phyloP scores from a whole-genome alignment of 2,329 filamentous ascomycete species.

The Rhexocercosporidium sp. region DNA sequence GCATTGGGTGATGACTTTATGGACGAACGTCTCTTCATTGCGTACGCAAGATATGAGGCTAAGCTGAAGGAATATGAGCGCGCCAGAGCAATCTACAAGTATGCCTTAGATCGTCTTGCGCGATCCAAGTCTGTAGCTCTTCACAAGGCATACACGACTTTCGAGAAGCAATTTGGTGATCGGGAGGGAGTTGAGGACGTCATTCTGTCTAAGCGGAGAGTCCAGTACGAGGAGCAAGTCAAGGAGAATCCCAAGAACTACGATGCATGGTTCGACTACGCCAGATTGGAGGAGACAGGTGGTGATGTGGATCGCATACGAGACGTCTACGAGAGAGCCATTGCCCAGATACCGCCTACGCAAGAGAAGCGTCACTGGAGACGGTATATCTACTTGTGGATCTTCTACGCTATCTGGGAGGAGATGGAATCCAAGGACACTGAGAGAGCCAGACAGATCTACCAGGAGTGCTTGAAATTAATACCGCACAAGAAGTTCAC shows the following conservation, averaged over 20 bases:
- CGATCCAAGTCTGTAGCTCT: slow-evolving; percentile 83
- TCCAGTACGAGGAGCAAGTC: slow-evolving; percentile 92
- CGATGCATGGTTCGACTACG: slow-evolving; percentile 96
- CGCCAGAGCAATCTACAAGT: slow-evolving; percentile 94
- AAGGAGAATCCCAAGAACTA: slow-evolving; percentile 97
- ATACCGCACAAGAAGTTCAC: slow-evolving; percentile 97
- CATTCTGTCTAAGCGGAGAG: slow-evolving; percentile 88
- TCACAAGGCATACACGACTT: slow-evolving; percentile 94
- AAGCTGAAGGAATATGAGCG: slow-evolving; percentile 96
- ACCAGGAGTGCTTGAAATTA: slow-evolving; percentile 83
- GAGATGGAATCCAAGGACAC: slow-evolving; percentile 83
- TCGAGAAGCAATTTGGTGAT: slow-evolving; percentile 98
- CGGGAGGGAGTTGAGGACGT: slow-evolving; percentile 93
- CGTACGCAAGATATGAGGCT: slow-evolving; percentile 93
- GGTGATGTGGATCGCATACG: slow-evolving; percentile 83
- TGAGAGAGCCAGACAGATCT: slow-evolving; percentile 84
- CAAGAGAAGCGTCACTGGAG: slow-evolving; percentile 98
- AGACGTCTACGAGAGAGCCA: slow-evolving; percentile 93
- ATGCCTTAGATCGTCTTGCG: slow-evolving; percentile 88
- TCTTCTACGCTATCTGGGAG: slow-evolving; percentile 96
- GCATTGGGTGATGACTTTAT: slow-evolving; percentile 92
- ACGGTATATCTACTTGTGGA: slow-evolving; percentile 96
- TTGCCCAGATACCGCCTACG: slow-evolving; percentile 92
- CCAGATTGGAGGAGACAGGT: slow-evolving; percentile 83
- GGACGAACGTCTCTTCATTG: slow-evolving; percentile 94